Percentiles rank a stretch among this genome's conserved stretches.
phyloP scores from a whole-genome alignment of 805 yeast species.

The Kodamaea kaohsiungensis region DNA sequence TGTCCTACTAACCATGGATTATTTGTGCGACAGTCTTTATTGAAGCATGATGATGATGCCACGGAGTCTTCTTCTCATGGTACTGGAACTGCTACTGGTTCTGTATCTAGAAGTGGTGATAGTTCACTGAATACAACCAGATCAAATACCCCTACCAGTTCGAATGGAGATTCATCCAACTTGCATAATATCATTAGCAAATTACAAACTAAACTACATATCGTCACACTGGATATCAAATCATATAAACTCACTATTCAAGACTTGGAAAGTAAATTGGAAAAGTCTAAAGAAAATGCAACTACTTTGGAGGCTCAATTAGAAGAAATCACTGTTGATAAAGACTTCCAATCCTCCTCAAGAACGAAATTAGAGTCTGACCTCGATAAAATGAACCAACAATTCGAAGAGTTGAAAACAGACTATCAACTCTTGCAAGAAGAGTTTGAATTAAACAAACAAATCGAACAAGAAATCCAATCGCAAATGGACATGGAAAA shows the following conservation, averaged over 20 bases:
- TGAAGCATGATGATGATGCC: constrained; percentile 12
- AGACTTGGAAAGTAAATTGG: constrained; percentile 16
- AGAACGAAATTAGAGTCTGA: constrained; percentile 29
- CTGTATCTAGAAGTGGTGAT: background rate
- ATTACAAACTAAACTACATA: constrained; percentile 48
- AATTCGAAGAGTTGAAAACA: constrained; percentile 28
- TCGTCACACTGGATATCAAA: constrained; percentile 26
- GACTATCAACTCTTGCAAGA: constrained; percentile 37
- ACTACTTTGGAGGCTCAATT: constrained; percentile 21
- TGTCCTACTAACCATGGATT: constrained; percentile 43
- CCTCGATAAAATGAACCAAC: constrained; percentile 23
- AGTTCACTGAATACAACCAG: constrained; percentile 1
- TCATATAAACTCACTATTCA: constrained; percentile 20
- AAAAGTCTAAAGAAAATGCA: background rate
- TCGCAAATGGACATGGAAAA: constrained; percentile 16
- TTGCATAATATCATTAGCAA: constrained; percentile 33
- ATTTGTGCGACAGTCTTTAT: constrained; percentile 46
- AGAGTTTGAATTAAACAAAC: constrained; percentile 37
- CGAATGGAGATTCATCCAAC: background rate
- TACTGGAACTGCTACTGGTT: background rate
- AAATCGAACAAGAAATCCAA: constrained; percentile 35
- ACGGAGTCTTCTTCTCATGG: background rate
- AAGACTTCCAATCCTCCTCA: constrained; percentile 40
- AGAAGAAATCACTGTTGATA: constrained; percentile 43
- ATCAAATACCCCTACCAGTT: background rate